Evolutionary conservation across 306 rosid species (phyloP).

Genomic region (Acacia confusa): DNA sequence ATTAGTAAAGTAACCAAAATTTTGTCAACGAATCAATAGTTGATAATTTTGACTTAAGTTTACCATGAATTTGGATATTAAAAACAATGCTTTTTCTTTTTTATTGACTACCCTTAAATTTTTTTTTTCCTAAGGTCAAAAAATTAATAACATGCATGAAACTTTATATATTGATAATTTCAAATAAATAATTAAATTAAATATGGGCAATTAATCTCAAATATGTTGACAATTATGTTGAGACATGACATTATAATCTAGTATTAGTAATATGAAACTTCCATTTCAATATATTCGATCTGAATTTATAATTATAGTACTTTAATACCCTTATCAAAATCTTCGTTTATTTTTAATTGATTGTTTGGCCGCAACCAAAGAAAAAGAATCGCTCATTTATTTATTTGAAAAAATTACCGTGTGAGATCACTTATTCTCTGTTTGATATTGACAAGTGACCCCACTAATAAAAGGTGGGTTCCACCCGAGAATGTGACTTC

Average conservation of each 20-base stretch:
- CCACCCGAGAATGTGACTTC: background rate
- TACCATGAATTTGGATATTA: background rate
- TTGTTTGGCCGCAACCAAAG: background rate
- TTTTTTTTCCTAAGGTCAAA: background rate
- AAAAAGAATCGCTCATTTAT: background rate
- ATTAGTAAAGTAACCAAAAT: too few species aligned
- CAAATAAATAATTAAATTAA: background rate
- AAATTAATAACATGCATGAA: background rate
- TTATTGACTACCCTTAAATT: background rate
- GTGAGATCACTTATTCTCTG: conserved; percentile 1
- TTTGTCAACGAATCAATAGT: too few species aligned
- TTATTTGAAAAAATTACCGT: background rate
- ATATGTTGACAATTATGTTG: background rate
- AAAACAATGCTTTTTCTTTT: background rate
- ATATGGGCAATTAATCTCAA: background rate
- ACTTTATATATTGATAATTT: background rate
- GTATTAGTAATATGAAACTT: background rate
- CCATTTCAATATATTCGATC: background rate
- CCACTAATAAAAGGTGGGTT: background rate
- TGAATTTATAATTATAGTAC: background rate
- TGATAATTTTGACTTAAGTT: too few species aligned
- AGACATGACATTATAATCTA: background rate
- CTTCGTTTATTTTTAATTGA: background rate
- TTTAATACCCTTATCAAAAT: background rate
- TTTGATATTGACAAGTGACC: background rate